phyloP scores from a whole-genome alignment of 306 rosid genomes.

The Quercus cerris region DNA sequence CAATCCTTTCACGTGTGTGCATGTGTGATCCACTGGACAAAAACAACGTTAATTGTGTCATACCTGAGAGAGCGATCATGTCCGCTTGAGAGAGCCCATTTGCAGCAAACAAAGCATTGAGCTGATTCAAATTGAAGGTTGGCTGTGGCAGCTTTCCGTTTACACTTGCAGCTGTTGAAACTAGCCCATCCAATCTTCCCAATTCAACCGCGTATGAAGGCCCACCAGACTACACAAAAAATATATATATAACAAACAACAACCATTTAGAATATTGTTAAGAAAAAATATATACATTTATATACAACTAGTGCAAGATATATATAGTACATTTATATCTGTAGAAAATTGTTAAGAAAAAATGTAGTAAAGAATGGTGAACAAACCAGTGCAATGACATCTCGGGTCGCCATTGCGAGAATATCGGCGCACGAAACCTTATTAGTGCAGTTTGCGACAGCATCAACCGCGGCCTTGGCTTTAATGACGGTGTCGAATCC shows the following conservation, averaged over 20 bases:
- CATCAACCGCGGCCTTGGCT: slow-evolving; percentile 81
- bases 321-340: too few relatives aligned
- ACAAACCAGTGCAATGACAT: slow-evolving; percentile 62
- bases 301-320: not conserved
- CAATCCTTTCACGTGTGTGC: not conserved
- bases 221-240: slow-evolving; percentile 60
- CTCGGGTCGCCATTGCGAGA: slow-evolving; percentile 72
- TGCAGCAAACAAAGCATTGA: slow-evolving; percentile 48
- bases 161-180: slow-evolving; percentile 57
- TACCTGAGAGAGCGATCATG: slow-evolving; percentile 89
- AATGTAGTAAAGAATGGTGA: not conserved
- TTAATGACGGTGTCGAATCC: slow-evolving; percentile 77
- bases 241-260: not conserved
- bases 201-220: slow-evolving; percentile 71
- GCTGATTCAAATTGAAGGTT: slow-evolving; percentile 55
- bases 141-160: slow-evolving; percentile 60
- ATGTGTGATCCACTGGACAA: not conserved
- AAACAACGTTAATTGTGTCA: not conserved
- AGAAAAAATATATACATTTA: too few relatives aligned
- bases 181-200: slow-evolving; percentile 72
- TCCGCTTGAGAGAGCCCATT: slow-evolving; percentile 59
- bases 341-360: not conserved
- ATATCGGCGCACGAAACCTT: slow-evolving; percentile 88
- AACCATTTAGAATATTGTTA: not conserved
- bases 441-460: slow-evolving; percentile 51